Evolutionary conservation across 2,329 filamentous ascomycete species (phyloP), one percentile per base, ranked within the genome.

Genomic region (Epichloe sibirici): DNA sequence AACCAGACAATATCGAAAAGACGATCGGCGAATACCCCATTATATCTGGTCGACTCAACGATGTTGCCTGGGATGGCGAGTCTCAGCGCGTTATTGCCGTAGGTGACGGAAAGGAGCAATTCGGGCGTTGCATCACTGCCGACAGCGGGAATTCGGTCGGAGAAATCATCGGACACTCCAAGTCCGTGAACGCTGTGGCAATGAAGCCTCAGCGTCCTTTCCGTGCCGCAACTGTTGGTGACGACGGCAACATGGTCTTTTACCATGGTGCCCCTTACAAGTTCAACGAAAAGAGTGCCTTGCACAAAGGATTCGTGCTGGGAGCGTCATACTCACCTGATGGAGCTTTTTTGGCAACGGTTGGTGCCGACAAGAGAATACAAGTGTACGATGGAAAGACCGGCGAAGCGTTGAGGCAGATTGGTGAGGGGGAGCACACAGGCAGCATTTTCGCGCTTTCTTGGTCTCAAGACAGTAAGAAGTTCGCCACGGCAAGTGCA

Each of bases 371-470:
- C 69, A 84, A 84, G 66, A 82, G 81, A 64, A 95, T 98, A 58
- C 94, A 93, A 75, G 74, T 98, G 9, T 98, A 96, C 66, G 90
- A 98, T 66, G 93, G 91, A 56, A 95, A 95, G 77, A 95, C 90
- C 15, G 93, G 93, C 34, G 90, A 95, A 65, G 78, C 85, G 1
- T 87, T 82, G 45, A 79, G 74, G 54, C 78, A 88, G 59, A 85
- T 98, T 61, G 86, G 86, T 9, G 85, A 91, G 58, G 84, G 82
- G n/a, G 83, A 83, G 58, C 93, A 98, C 67, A 91, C 83, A 5
- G 93, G 93, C 47, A 95, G 89, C 65, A 93, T 98, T 54, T 95
- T 96, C 64, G 85, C 85, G 23, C 83, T 97, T 5, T 89, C 88
- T 17, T 98, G 93, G 93, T 81, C 88, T 1, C 81, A 82, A 55